A percentile compares a stretch with the other conserved stretches of the same genome.
Conservation (phyloP, 768 basidiomycete species). For the Leccinum rimulosum region DNA sequence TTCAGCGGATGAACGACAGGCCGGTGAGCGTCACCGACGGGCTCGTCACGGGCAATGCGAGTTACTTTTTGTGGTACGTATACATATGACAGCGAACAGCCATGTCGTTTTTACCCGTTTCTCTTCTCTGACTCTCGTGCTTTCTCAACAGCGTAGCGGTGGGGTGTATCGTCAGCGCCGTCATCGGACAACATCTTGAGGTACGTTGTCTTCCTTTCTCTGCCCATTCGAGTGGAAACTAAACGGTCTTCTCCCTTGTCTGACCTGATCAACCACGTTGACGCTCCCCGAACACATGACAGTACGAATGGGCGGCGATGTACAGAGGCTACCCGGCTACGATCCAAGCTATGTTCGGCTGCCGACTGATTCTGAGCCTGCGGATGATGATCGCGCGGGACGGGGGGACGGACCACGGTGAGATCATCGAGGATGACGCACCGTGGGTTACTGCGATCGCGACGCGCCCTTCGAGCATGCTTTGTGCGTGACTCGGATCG, state of each 20-base stretch:
- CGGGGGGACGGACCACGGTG: not conserved
- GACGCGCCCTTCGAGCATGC: not conserved
- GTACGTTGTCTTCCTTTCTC: not conserved
- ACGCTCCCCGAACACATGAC: not conserved
- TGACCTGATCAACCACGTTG: not conserved
- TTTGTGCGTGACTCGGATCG: not conserved
- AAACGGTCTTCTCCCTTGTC: not conserved
- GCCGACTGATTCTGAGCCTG: not conserved
- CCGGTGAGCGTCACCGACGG: not conserved
- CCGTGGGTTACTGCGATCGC: not conserved
- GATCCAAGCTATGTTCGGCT: not conserved
- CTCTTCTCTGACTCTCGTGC: not conserved
- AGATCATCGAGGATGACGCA: not conserved
- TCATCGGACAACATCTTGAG: conserved; percentile 1
- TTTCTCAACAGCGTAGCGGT: not conserved
- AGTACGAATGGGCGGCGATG: conserved; percentile 3
- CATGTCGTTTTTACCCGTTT: not conserved
- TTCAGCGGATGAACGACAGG: not conserved
- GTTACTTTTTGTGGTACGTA: conserved; percentile 5
- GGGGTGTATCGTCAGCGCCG: not conserved
- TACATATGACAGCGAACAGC: not conserved
- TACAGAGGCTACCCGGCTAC: conserved; percentile 5
- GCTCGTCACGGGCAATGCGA: not conserved
- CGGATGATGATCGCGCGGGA: conserved; percentile 4
- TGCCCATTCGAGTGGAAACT: not conserved